These are phyloP conservation scores for Circinella umbellata DNA, from an alignment of 371 early-diverging fungal species.

Conservation along the genomic window DNA sequence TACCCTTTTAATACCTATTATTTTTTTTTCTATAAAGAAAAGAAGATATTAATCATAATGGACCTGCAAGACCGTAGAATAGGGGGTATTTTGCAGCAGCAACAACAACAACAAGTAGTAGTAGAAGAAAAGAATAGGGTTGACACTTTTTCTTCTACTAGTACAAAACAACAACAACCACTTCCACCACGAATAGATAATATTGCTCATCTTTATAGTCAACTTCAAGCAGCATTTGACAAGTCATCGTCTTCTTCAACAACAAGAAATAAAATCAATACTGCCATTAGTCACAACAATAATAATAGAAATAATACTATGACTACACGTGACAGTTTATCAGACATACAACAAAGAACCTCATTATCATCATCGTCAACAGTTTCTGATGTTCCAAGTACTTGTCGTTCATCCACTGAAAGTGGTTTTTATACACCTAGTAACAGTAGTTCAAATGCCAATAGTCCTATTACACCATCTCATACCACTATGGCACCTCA, in stretches of 20 bases:
- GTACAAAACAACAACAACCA: conserved; percentile 19
- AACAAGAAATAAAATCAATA: background rate
- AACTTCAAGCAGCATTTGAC: conserved; percentile 30
- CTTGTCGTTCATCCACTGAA: conserved; percentile 21
- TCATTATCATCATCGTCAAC: conserved; percentile 10
- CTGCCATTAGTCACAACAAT: background rate
- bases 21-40: background rate
- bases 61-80: conserved; percentile 16
- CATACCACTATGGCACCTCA: conserved; percentile 18
- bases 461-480: conserved; percentile 22
- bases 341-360: conserved; percentile 4
- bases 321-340: background rate
- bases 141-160: background rate
- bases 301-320: background rate
- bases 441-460: conserved; percentile 17
- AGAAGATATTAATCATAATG: background rate
- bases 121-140: background rate
- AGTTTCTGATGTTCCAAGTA: background rate
- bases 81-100: conserved; percentile 25
- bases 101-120: conserved; percentile 6
- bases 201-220: conserved; percentile 25
- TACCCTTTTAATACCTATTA: background rate
- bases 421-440: conserved; percentile 17
- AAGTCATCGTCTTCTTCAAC: conserved; percentile 1
- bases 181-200: conserved; percentile 11